Evolutionary conservation across 192 early-diverging fungal species (phyloP).

Genomic region (Linderina pennispora): DNA sequence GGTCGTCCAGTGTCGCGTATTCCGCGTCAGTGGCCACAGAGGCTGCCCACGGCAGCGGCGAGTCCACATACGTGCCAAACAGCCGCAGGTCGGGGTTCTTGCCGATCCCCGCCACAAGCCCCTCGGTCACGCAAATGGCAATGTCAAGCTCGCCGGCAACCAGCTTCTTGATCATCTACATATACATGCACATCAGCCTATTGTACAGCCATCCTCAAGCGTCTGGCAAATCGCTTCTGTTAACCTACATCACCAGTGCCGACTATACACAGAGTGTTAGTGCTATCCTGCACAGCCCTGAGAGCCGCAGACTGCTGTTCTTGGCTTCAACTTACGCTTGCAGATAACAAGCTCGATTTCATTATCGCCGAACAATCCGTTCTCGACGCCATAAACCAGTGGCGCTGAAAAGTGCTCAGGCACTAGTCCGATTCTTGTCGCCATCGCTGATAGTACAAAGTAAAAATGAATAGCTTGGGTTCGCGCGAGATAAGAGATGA

Average conservation of each 20-base stretch:
- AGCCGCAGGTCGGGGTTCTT: slow-evolving; percentile 60
- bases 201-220: too few relatives aligned
- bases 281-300: too few relatives aligned
- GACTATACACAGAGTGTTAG: too few relatives aligned
- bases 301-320: too few relatives aligned
- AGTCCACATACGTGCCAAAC: slow-evolving; percentile 72
- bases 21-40: slow-evolving; percentile 50
- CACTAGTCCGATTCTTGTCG: too few relatives aligned
- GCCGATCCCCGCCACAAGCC: slow-evolving; percentile 52
- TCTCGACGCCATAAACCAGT: slow-evolving; percentile 54
- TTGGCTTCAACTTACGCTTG: slow-evolving; percentile 45
- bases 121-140: slow-evolving; percentile 86
- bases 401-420: slow-evolving; percentile 77
- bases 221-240: too few relatives aligned
- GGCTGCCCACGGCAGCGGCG: slow-evolving; percentile 73
- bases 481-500: too few relatives aligned
- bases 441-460: too few relatives aligned
- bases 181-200: too few relatives aligned
- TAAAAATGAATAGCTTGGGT: too few relatives aligned
- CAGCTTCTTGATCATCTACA: slow-evolving; percentile 67
- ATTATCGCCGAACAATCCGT: slow-evolving; percentile 51
- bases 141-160: slow-evolving; percentile 65
- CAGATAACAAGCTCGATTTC: slow-evolving; percentile 55
- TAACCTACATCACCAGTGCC: slow-evolving; percentile 51
- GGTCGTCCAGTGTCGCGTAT: slow-evolving; percentile 32